Conservation (phyloP, 2,329 filamentous ascomycete species). For the Lanzia echinophila region DNA sequence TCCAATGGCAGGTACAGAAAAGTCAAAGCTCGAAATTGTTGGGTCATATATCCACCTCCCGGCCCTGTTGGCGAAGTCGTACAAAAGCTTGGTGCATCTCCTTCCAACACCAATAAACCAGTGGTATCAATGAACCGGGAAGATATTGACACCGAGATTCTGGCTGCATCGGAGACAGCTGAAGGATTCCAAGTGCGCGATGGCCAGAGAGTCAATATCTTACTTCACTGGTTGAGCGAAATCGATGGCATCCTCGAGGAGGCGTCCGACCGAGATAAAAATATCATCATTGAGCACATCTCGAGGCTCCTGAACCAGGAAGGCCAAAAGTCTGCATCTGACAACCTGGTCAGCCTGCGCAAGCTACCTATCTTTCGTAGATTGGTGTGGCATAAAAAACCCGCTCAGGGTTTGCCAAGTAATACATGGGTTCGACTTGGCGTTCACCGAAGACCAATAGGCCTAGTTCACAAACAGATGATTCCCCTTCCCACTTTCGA, state of each 20-base stretch:
- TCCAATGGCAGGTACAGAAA: conserved; percentile 20
- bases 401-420: background rate
- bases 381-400: background rate
- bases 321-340: background rate
- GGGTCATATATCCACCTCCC: background rate
- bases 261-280: background rate
- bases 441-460: conserved; percentile 9
- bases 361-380: conserved; percentile 1
- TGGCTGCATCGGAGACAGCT: too few species aligned
- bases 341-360: background rate
- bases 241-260: background rate
- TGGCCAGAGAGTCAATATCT: background rate
- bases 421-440: conserved; percentile 14
- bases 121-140: background rate
- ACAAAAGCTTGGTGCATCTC: background rate
- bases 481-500: conserved; percentile 15
- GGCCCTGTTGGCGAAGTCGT: background rate
- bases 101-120: background rate
- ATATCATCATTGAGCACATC: conserved; percentile 2
- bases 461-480: conserved; percentile 9
- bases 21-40: conserved; percentile 9
- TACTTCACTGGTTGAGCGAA: background rate
- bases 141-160: too few species aligned
- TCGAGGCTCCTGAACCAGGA: background rate
- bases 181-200: background rate